These are phyloP conservation scores for Allium sativum DNA, from an alignment of 106 monocot genomes.

Conservation along the genomic window DNA sequence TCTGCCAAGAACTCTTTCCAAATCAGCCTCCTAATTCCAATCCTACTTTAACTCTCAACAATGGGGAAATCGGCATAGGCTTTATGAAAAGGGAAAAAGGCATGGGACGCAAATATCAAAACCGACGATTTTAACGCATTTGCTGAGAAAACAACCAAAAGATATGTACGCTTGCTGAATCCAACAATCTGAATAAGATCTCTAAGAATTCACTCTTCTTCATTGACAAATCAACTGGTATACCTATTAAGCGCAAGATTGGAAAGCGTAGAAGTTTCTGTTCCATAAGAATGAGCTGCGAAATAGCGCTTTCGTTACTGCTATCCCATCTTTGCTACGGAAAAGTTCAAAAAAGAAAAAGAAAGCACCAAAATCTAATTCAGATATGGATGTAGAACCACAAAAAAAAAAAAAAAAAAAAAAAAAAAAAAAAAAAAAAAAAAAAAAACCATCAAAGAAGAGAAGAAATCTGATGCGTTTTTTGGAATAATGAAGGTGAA, in stretches of 20 bases:
- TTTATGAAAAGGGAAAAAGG: conserved; percentile 96
- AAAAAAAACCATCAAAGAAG: no score
- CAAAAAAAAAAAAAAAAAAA: no score
- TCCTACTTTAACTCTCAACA: no score
- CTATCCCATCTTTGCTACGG: conserved; percentile 46
- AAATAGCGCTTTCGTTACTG: conserved; percentile 54
- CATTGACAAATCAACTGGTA: conserved; percentile 49
- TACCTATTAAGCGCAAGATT: conserved; percentile 54
- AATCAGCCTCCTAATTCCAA: no score
- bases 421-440: no score
- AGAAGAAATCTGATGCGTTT: conserved; percentile 16
- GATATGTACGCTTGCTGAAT: conserved; percentile 52
- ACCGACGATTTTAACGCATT: conserved; percentile 88
- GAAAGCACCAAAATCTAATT: conserved; percentile 9
- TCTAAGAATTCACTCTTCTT: conserved; percentile 70
- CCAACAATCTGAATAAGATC: conserved; percentile 21
- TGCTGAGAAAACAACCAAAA: conserved; percentile 72
- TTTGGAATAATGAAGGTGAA: conserved; percentile 61
- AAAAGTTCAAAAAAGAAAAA: conserved; percentile 40
- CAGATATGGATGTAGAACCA: background rate
- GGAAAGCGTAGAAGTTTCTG: conserved; percentile 75
- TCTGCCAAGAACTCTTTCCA: no score
- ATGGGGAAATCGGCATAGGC: conserved; percentile 85
- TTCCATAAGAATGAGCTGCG: conserved; percentile 47
- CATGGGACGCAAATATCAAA: conserved; percentile 92